These are phyloP conservation scores for Didymosphaeria variabile DNA, from an alignment of 2,329 filamentous ascomycete genomes.

Conservation along the genomic window DNA sequence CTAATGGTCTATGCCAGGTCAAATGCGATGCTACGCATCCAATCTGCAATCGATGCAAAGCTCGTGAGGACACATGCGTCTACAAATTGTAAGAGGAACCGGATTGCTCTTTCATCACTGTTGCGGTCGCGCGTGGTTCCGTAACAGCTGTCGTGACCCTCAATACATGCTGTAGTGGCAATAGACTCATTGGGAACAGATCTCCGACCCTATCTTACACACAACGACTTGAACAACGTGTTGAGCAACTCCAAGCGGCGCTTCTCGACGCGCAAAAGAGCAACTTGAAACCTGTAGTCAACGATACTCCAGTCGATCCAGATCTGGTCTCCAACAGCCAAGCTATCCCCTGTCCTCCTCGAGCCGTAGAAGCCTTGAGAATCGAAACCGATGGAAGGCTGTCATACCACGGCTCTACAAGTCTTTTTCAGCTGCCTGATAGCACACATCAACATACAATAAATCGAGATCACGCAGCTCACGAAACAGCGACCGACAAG, in stretches of 20 bases:
- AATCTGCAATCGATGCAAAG: slow-evolving; percentile 18
- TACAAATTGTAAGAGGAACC: slow-evolving; percentile 20
- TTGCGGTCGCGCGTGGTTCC: neutral
- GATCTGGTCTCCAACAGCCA: neutral
- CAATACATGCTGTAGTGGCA: neutral
- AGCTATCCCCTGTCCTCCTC: neutral
- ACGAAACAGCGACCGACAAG: slow-evolving; percentile 17
- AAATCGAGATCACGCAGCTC: slow-evolving; percentile 3
- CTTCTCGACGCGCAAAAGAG: slow-evolving; percentile 1
- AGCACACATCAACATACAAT: slow-evolving; percentile 1
- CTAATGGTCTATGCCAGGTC: slow-evolving; percentile 10
- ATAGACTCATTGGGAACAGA: slow-evolving; percentile 6
- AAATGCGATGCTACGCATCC: slow-evolving; percentile 23
- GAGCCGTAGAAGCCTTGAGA: slow-evolving; percentile 4
- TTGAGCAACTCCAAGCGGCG: slow-evolving; percentile 15
- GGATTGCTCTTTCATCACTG: neutral
- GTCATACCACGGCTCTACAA: slow-evolving; percentile 20
- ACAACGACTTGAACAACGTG: slow-evolving; percentile 18
- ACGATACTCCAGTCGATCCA: neutral
- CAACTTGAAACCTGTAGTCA: neutral
- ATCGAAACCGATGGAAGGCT: slow-evolving; percentile 14
- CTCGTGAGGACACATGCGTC: slow-evolving; percentile 16
- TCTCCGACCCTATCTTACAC: slow-evolving; percentile 23
- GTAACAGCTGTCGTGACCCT: neutral
- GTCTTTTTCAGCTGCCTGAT: slow-evolving; percentile 20